Evolutionary conservation across 345 rosid species (phyloP), one percentile per base, ranked within the genome.

Genomic region (Salix arbutifolia): DNA sequence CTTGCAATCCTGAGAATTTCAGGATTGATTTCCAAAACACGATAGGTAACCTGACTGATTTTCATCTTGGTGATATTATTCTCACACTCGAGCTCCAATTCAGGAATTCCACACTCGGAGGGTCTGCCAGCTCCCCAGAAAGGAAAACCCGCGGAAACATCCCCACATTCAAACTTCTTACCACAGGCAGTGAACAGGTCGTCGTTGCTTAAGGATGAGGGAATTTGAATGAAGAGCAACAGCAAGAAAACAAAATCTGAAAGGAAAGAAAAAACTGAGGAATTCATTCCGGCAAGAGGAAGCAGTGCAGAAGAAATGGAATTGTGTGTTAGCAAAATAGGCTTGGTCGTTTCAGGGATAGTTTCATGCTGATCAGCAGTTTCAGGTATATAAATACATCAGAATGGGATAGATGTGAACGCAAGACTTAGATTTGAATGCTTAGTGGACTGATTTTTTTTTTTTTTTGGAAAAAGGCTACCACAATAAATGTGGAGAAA

Each of bases 61-160:
- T 38, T 9, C 12, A 87, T 14, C 8, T 33, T 70, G 21, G 87
- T 1, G 0, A 0, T 7, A 5, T 12, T 30, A 6, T 16, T 0
- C 2, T 52, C 19, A 5, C 92, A 87, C 8, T 4, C 2, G 44
- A 90, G 88, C 80, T 76, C n/a, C 21, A 89, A 61, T 3, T 0
- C 62, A 12, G 79, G 89, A 72, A 81, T 77, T 1, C 90, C 91
- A 21, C 94, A 88, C 28, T 0, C 0, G 0, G 0, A 0, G 0
- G n/a, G 38, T 14, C 82, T 73, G 5, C 0, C 38, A 3, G 37
- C 61, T 73, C 91, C 90, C 60, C 76, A 81, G 77, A 90, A 90
- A 60, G 92, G 94, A 74, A 58, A 89, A 8, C 78, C 71, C 0
- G 77, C 82, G 0, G 56, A 19, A 62, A 87, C 2, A 0, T 42